These are phyloP conservation scores for Xylaria sp. DNA, from an alignment of 2,329 filamentous ascomycete genomes.

Conservation along the genomic window DNA sequence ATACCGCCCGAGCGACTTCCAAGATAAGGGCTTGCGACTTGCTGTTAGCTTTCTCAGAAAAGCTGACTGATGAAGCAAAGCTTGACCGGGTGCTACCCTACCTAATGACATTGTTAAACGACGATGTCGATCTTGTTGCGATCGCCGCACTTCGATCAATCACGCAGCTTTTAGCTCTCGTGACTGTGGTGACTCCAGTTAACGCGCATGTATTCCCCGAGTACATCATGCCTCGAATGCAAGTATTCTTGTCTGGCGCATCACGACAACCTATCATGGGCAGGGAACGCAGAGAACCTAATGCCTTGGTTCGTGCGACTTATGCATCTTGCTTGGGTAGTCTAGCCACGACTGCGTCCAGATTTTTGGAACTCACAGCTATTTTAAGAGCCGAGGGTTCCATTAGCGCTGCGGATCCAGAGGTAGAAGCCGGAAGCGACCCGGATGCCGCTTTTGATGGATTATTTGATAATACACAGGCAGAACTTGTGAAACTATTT, in stretches of 20 bases:
- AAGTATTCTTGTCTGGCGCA: slow-evolving; percentile 62
- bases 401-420: slow-evolving; percentile 79
- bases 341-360: slow-evolving; percentile 83
- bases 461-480: slow-evolving; percentile 87
- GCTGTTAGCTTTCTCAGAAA: slow-evolving; percentile 89
- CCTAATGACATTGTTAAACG: slow-evolving; percentile 82
- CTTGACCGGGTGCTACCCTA: slow-evolving; percentile 93
- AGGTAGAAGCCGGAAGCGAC: slow-evolving; percentile 77
- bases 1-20: slow-evolving; percentile 88
- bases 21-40: slow-evolving; percentile 91
- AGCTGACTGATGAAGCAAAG: slow-evolving; percentile 93
- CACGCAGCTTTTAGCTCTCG: slow-evolving; percentile 87
- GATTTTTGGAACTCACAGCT: slow-evolving; percentile 91
- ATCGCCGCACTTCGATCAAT: slow-evolving; percentile 87
- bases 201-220: slow-evolving; percentile 77
- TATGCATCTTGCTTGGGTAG: slow-evolving; percentile 94
- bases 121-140: slow-evolving; percentile 85
- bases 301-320: slow-evolving; percentile 81
- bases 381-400: slow-evolving; percentile 86
- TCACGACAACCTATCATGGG: slow-evolving; percentile 51
- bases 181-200: slow-evolving; percentile 85
- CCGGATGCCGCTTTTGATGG: slow-evolving; percentile 79
- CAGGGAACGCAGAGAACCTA: slow-evolving; percentile 62
- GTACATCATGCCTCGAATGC: slow-evolving; percentile 74
- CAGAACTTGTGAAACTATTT: slow-evolving; percentile 84